Base-by-base conservation (phyloP, 306 rosid genomes). In the Senna siamea region DNA sequence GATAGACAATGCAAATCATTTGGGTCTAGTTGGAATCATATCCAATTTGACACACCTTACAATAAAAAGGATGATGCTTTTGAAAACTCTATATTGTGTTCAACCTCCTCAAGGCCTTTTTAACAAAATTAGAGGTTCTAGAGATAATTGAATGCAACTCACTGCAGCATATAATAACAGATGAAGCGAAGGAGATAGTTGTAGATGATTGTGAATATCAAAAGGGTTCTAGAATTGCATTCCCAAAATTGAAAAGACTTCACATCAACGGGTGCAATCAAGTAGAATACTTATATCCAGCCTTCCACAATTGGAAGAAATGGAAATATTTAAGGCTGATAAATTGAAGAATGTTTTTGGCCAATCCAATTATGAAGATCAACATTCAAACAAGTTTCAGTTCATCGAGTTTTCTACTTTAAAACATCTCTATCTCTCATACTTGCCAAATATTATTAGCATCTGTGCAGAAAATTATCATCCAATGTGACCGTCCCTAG, bases 381-480 rank as follows among this genome's bases (percentile, higher is more conserved):
- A 11, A 6, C 5, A 28, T 6, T 18, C 1, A 57, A 28, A 57
- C 38, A 6, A 13, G 40, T 30, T 30, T 26, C 40, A 57, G 0
- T 13, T 6, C 2, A 26, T 57, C 0, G 5, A 57, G 38, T 28
- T 57, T 6, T 5, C 11, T 5, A 0, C 9, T 26, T 2, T 57
- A 0, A 5, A 1, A 1, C 0, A 5, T 1, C 38, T 57, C 0
- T 0, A 1, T 6, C 11, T n/a, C 4, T 0, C 0, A 1, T 0
- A 2, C 4, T 13, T 30, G 41, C 20, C 41, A 14, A 58, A 7
- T 14, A 2, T 58, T 0, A 6, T 58, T 58, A 30, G 20, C 4
- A 58, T 58, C 0, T 58, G 19, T 58, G 40, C 64, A 5, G 7
- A 28, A 58, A 30, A 14, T 58, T 58, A 30, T 58, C 41, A 28